Conservation (phyloP, 1,284 basidiomycete species). For the Leccinum brunneo-olivaceum region DNA sequence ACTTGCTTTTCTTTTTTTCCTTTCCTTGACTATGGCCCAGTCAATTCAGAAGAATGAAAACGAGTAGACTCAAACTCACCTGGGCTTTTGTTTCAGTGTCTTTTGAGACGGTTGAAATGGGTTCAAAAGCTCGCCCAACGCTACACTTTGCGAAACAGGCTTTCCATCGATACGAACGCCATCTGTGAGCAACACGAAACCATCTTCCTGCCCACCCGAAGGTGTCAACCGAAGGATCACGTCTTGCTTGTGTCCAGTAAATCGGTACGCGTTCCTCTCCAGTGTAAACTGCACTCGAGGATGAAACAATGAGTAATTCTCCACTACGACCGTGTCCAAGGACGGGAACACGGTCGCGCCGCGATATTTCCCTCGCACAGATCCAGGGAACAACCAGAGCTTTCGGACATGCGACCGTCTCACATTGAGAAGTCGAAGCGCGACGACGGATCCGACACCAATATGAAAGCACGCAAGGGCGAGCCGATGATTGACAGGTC, state of each 20-base stretch:
- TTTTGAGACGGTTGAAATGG: constrained; percentile 10
- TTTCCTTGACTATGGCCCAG: constrained; percentile 14
- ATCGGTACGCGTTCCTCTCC: constrained; percentile 22
- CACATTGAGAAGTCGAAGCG: constrained; percentile 23
- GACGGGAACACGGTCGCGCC: constrained; percentile 18
- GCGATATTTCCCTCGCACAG: constrained; percentile 21
- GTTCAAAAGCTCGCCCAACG: constrained; percentile 18
- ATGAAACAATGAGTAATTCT: constrained; percentile 21
- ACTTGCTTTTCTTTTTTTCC: constrained; percentile 12
- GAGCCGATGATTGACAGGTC: constrained; percentile 27
- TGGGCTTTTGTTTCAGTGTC: constrained; percentile 13
- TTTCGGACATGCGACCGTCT: constrained; percentile 27
- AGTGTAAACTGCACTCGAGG: constrained; percentile 21
- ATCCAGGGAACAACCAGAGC: constrained; percentile 27
- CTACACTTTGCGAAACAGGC: constrained; percentile 14
- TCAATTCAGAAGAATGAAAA: constrained; percentile 6
- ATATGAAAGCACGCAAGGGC: constrained; percentile 27
- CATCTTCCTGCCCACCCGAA: constrained; percentile 14
- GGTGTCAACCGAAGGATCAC: constrained; percentile 17
- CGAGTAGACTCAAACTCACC: constrained; percentile 10
- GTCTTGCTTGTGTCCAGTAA: constrained; percentile 19
- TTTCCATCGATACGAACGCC: constrained; percentile 24
- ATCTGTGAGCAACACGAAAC: constrained; percentile 20
- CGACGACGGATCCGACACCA: constrained; percentile 25
- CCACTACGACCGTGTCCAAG: constrained; percentile 23